Evolutionary conservation across 2,329 filamentous ascomycete species (phyloP).

Genomic region (Zymoseptoria ardabiliae): DNA sequence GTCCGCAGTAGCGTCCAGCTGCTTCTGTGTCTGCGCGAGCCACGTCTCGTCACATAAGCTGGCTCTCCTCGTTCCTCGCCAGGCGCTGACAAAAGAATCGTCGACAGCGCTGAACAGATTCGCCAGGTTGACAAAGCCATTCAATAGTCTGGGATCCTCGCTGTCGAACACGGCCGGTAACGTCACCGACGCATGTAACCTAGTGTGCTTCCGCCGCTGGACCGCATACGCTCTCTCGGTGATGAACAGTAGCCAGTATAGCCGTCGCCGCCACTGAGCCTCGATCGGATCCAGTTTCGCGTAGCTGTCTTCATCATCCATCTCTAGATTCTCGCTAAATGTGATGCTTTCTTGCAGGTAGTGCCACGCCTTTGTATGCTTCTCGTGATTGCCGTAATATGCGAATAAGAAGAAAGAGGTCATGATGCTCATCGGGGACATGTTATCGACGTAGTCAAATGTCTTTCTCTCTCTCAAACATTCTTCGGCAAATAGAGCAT

Average conservation of each 20-base stretch:
- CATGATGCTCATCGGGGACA: slow-evolving; percentile 27
- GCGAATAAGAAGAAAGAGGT: slow-evolving; percentile 32
- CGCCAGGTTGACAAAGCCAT: slow-evolving; percentile 30
- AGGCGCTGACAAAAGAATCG: slow-evolving; percentile 30
- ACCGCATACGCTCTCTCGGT: slow-evolving; percentile 32
- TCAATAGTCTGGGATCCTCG: slow-evolving; percentile 29
- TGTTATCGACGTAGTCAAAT: slow-evolving; percentile 26
- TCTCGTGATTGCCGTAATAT: slow-evolving; percentile 31
- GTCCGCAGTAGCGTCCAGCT: slow-evolving; percentile 27
- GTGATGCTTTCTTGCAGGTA: slow-evolving; percentile 32
- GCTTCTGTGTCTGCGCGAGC: slow-evolving; percentile 28
- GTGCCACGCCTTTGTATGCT: slow-evolving; percentile 28
- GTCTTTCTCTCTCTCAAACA: slow-evolving; percentile 26
- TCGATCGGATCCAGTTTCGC: slow-evolving; percentile 26
- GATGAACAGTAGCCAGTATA: slow-evolving; percentile 33
- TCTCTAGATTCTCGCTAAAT: slow-evolving; percentile 26
- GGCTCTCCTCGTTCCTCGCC: slow-evolving; percentile 27
- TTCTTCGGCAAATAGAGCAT: slow-evolving; percentile 30
- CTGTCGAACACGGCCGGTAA: slow-evolving; percentile 28
- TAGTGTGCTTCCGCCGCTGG: slow-evolving; percentile 28
- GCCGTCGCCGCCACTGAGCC: slow-evolving; percentile 29
- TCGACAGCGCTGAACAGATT: slow-evolving; percentile 31
- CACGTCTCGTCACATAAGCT: slow-evolving; percentile 30
- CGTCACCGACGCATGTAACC: slow-evolving; percentile 25
- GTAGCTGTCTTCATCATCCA: slow-evolving; percentile 29